A percentile compares a stretch with the other conserved stretches of the same genome.
Conservation (phyloP, 2,329 filamentous ascomycete species). For the Paraphaeosphaeria minitans region DNA sequence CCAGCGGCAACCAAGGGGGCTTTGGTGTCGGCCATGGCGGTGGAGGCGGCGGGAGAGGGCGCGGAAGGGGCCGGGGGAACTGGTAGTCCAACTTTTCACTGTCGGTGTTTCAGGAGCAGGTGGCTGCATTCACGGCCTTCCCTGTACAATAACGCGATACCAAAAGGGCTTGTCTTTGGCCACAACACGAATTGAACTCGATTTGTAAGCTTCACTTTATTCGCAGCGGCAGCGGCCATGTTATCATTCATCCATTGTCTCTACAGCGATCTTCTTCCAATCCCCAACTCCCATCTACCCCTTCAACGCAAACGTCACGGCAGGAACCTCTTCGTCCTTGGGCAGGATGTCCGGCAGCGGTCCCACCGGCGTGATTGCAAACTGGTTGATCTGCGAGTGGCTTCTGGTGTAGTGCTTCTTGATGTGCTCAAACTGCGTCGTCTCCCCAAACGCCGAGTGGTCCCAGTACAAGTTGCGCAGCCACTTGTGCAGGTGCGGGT, state of each 20-base stretch:
- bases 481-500: conserved; percentile 81
- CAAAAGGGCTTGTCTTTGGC: not conserved
- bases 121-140: conserved; percentile 10
- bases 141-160: conserved; percentile 15
- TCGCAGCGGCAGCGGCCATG: not conserved
- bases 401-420: conserved; percentile 77
- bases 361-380: conserved; percentile 80
- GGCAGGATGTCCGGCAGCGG: conserved; percentile 82
- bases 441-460: conserved; percentile 74
- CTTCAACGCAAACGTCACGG: conserved; percentile 48
- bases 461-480: conserved; percentile 86
- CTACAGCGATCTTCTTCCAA: not conserved
- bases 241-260: not conserved
- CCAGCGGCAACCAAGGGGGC: conserved; percentile 27
- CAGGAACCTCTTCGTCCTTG: conserved; percentile 76
- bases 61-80: conserved; percentile 32
- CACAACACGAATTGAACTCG: not conserved
- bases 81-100: conserved; percentile 24
- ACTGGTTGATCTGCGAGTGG: conserved; percentile 68
- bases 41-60: conserved; percentile 36
- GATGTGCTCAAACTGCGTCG: conserved; percentile 94
- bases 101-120: not conserved
- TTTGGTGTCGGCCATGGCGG: conserved; percentile 37
- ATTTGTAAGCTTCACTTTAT: not conserved
- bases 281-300: not conserved